Base-by-base conservation (phyloP, 2,329 filamentous ascomycete genomes). In the Xylariaceae sp. region DNA sequence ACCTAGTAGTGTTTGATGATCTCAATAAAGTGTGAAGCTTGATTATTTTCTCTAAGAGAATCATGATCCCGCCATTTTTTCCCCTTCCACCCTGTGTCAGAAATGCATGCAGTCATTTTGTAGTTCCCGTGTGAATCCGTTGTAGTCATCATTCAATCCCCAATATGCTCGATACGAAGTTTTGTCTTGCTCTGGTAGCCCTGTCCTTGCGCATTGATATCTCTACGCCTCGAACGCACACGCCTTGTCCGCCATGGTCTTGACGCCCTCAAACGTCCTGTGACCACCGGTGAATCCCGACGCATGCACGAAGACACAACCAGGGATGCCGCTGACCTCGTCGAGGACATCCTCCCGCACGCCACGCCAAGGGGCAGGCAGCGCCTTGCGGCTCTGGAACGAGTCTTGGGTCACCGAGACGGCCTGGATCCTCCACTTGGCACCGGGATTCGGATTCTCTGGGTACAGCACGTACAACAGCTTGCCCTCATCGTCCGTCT, bases 221-320 rank as follows among this genome's bases (percentile, higher is more conserved):
- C 3, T 11, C 11, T 45, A 32, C 43, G 4, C 11, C 12, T 65
- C 75, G 52, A 71, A 63, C 39, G 73, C 81, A 59, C 89, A 74
- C 1, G 88, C 87, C 77, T 88, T 89, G 71, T 80, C 74, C 3
- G 91, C 91, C 90, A 97, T 95, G 55, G 85, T 83, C 70, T 89
- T 80, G 30, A 85, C 91, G 32, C 94, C 94, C 58, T 95, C 89
- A 66, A 88, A 94, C 0, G 88, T 95, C 78, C 88, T 87, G 73
- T 96, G 95, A 2, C 94, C 94, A 19, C 94, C 94, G 68, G 97
- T 97, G 74, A 99, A 99, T 31, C 94, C 94, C 51, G 87, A 86
- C 3, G 91, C 91, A 70, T 99, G 94, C 32, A 96, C 88, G 70
- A 99, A 99, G 31, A 99, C 86, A 59, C 89, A 86, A 5, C 91